Percentiles rank a stretch among this genome's conserved stretches.
These are phyloP conservation scores for Clathrus columnatus DNA, from an alignment of 768 basidiomycete genomes.

Conservation along the genomic window DNA sequence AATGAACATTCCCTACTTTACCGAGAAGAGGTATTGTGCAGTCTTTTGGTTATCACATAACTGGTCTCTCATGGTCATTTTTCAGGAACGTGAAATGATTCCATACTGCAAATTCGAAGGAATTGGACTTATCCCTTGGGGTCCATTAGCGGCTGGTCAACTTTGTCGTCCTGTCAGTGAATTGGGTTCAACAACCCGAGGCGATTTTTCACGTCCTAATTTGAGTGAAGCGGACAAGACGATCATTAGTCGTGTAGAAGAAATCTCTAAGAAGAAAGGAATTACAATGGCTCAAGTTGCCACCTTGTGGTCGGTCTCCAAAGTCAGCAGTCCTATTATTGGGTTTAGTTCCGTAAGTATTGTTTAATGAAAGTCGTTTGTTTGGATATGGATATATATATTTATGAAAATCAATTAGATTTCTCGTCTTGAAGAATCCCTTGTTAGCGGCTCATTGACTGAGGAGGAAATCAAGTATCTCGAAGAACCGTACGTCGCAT, in stretches of 20 bases:
- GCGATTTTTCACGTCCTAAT: conserved; percentile 16
- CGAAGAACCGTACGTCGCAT: conserved; percentile 41
- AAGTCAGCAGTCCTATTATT: conserved; percentile 38
- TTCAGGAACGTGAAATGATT: conserved; percentile 37
- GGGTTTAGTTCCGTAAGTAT: conserved; percentile 27
- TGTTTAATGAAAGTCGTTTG: background rate
- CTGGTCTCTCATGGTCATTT: background rate
- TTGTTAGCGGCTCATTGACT: conserved; percentile 30
- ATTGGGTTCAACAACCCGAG: conserved; percentile 17
- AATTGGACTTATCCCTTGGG: conserved; percentile 46
- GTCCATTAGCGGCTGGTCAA: conserved; percentile 32
- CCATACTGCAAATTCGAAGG: conserved; percentile 39
- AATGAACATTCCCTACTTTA: conserved; percentile 46
- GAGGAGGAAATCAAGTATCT: conserved; percentile 50
- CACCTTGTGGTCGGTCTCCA: conserved; percentile 32
- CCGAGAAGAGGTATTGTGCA: conserved; percentile 36
- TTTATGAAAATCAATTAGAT: background rate
- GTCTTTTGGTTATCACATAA: background rate
- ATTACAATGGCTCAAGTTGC: conserved; percentile 39
- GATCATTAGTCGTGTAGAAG: conserved; percentile 33
- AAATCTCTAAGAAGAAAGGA: conserved; percentile 31
- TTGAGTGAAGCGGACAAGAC: conserved; percentile 22
- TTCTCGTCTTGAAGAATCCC: conserved; percentile 22
- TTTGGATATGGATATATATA: background rate
- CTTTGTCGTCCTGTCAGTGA: conserved; percentile 30